These are phyloP conservation scores for Dipteronia dyeriana DNA, from an alignment of 345 rosid species.

Conservation along the genomic window DNA sequence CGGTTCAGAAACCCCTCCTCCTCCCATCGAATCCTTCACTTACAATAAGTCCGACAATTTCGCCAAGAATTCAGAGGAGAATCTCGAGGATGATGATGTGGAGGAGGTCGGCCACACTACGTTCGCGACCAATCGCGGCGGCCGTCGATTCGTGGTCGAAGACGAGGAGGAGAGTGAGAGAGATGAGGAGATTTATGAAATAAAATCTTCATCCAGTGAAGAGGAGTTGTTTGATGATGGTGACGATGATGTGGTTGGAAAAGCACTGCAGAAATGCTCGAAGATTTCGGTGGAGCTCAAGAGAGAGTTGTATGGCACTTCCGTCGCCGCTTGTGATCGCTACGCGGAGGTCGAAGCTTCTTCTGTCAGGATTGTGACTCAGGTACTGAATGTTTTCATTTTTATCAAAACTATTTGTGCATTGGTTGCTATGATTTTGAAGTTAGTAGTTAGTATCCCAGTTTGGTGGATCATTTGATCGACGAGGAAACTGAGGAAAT, in stretches of 20 bases:
- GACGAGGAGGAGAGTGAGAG: slow-evolving; percentile 37
- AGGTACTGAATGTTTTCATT: slow-evolving; percentile 43
- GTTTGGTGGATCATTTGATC: not conserved
- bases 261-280: slow-evolving; percentile 84
- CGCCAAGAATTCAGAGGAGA: slow-evolving; percentile 31
- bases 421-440: not conserved
- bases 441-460: not conserved
- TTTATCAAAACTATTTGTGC: not conserved
- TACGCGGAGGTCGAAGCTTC: slow-evolving; percentile 88
- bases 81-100: slow-evolving; percentile 53
- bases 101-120: slow-evolving; percentile 21
- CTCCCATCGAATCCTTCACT: slow-evolving; percentile 83
- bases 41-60: slow-evolving; percentile 33
- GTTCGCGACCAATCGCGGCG: slow-evolving; percentile 38
- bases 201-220: slow-evolving; percentile 49
- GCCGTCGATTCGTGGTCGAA: slow-evolving; percentile 74
- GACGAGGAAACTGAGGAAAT: not conserved
- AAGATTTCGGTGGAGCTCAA: slow-evolving; percentile 77
- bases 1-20: slow-evolving; percentile 37
- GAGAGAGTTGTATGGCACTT: slow-evolving; percentile 76
- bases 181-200: slow-evolving; percentile 50
- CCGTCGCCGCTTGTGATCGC: slow-evolving; percentile 60
- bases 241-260: slow-evolving; percentile 81
- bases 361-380: slow-evolving; percentile 79
- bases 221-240: slow-evolving; percentile 39